Evolutionary conservation across 306 rosid genomes (phyloP), one percentile per base, ranked within the genome.

Genomic region (Dalbergia cochinchinensis): DNA sequence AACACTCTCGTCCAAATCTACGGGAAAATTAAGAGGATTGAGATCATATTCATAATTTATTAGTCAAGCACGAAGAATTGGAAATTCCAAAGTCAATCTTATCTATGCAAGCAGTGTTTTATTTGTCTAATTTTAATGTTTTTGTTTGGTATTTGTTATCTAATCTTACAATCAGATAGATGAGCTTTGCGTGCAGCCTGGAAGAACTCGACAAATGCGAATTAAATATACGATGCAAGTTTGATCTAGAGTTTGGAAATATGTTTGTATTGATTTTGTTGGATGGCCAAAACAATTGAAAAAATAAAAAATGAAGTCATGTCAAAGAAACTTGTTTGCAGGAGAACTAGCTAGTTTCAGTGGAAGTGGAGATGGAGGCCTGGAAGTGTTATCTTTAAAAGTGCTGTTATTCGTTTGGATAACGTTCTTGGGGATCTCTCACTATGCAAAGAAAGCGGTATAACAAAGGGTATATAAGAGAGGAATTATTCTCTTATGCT

Each of bases 1-100:
- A 75, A 60, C 59, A 58, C 14, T 13, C 77, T 79, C 39, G 51
- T 55, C 58, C 48, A 74, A 79, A 60, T 61, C 19, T 79, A 48
- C 16, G 62, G 8, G 1, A 37, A 42, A 50, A 12, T 39, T 8
- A 19, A 42, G 63, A 50, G 18, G 33, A 63, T 11, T n/a, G 14
- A 58, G 11, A 57, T 72, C 55, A 41, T 20, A 59, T 73, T 62
- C 37, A 16, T 62, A 47, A 47, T 62, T 14, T 75, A 8, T 4
- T 26, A 45, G 45, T 42, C 22, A 69, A 50, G 20, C 18, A 14
- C 20, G 1, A 1, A 47, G 5, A 63, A 18, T 13, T 13, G 16
- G 20, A 33, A 14, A 63, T 34, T 35, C 68, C 13, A 13, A 33
- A 34, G 3, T 34, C 68, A 63, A 34, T 26, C 11, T 15, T 53